Evolutionary conservation across 139 green algal genomes (phyloP).

Genomic region (Spirogloea muscicola): DNA sequence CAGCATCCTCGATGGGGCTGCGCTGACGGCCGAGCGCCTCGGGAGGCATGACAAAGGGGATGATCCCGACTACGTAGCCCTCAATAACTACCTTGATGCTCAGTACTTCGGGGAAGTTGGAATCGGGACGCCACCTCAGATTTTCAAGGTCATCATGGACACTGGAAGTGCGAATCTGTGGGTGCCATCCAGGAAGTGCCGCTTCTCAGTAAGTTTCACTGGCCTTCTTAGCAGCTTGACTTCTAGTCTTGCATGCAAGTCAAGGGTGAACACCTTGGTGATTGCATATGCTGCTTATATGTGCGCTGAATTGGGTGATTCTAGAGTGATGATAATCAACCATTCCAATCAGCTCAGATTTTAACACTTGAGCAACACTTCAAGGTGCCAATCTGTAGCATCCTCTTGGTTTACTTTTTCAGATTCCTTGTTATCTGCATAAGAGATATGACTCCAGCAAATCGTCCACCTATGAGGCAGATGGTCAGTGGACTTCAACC

Average conservation of each 20-base stretch:
- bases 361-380: slow-evolving; percentile 45
- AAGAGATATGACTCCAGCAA: slow-evolving; percentile 73
- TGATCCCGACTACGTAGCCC: slow-evolving; percentile 30
- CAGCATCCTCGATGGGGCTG: no score
- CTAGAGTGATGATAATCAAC: no score
- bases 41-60: no score
- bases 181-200: slow-evolving; percentile 81
- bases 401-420: slow-evolving; percentile 56
- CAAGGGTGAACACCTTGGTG: no score
- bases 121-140: slow-evolving; percentile 84
- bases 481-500: no score
- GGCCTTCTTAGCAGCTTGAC: no score
- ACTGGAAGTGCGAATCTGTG: slow-evolving; percentile 91
- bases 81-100: slow-evolving; percentile 47
- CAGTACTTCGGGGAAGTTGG: slow-evolving; percentile 94
- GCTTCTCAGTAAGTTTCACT: slow-evolving; percentile 51
- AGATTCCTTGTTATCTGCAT: slow-evolving; percentile 79
- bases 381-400: not conserved
- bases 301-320: no score
- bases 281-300: no score
- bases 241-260: no score
- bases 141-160: slow-evolving; percentile 90
- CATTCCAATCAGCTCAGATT: no score
- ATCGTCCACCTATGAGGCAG: slow-evolving; percentile 64
- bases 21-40: no score